Conservation (phyloP, 805 yeast species). For the Nakazawaea ambrosiae region DNA sequence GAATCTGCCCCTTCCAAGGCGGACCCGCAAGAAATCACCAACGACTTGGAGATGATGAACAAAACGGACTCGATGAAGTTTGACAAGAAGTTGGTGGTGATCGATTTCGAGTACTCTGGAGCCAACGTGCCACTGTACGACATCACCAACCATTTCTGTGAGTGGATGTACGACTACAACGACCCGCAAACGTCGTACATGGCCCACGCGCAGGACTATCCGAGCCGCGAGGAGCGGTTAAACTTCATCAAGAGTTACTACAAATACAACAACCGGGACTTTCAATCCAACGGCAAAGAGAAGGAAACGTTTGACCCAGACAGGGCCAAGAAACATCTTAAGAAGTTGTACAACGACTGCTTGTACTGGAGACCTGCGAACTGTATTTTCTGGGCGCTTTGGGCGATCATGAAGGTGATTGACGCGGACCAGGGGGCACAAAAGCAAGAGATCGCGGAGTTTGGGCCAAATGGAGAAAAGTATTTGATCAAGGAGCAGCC, state of each 20-base stretch:
- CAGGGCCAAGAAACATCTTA: constrained; percentile 19
- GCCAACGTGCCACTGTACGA: constrained; percentile 86
- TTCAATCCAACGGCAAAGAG: background rate
- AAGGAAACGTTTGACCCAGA: too few species aligned
- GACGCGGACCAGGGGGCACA: constrained; percentile 16
- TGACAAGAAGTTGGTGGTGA: constrained; percentile 78
- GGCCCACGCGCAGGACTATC: constrained; percentile 53
- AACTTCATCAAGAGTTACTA: constrained; percentile 75
- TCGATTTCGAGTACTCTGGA: constrained; percentile 95
- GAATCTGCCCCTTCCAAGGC: constrained; percentile 1
- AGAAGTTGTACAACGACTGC: constrained; percentile 54
- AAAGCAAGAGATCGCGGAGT: constrained; percentile 25
- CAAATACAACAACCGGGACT: constrained; percentile 34
- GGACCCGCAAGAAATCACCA: too few species aligned
- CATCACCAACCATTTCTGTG: constrained; percentile 87
- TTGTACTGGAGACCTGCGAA: constrained; percentile 77
- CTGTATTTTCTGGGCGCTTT: constrained; percentile 75
- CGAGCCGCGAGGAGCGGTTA: constrained; percentile 59
- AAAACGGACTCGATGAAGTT: constrained; percentile 12
- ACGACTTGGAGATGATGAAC: background rate
- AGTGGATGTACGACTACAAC: constrained; percentile 96
- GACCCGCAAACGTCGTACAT: constrained; percentile 46
- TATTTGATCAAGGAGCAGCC: constrained; percentile 30
- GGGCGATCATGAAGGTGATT: constrained; percentile 75
- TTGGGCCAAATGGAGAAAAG: constrained; percentile 52